Conservation (phyloP, 306 rosid species). For the Glycine soja region DNA sequence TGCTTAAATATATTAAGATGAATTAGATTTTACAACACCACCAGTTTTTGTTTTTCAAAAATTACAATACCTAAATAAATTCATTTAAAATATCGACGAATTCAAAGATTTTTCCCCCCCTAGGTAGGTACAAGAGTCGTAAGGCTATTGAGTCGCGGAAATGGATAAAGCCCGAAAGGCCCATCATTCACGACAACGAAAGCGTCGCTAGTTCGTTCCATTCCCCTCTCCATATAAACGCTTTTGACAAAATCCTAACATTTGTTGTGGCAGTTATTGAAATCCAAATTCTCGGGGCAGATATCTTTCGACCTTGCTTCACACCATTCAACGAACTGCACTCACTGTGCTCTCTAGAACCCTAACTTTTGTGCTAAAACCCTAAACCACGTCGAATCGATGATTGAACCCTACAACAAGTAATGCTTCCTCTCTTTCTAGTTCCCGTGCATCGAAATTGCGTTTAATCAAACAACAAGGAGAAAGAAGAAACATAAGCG, state of each 20-base stretch:
- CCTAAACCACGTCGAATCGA: conserved; percentile 30
- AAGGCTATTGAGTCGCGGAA: not conserved
- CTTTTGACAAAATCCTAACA: not conserved
- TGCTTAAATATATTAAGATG: too few species aligned
- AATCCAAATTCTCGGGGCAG: too few species aligned
- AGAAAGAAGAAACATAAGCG: not conserved
- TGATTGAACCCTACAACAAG: conserved; percentile 69
- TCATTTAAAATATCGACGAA: too few species aligned
- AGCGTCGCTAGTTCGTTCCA: not conserved
- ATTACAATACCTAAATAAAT: too few species aligned
- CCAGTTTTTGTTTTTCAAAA: too few species aligned
- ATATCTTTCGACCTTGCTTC: too few species aligned
- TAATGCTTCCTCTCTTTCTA: conserved; percentile 39
- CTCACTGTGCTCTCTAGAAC: not conserved
- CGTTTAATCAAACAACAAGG: not conserved
- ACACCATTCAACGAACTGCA: not conserved
- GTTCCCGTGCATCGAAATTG: not conserved
- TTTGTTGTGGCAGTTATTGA: not conserved
- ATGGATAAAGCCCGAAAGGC: not conserved
- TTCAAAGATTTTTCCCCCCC: too few species aligned
- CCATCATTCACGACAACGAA: not conserved
- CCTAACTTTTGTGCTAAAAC: not conserved
- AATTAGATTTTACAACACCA: not conserved
- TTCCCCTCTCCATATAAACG: not conserved
- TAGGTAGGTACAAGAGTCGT: not conserved